Conservation (phyloP, 495 filamentous ascomycete species). For the Xylaria intraflava region DNA sequence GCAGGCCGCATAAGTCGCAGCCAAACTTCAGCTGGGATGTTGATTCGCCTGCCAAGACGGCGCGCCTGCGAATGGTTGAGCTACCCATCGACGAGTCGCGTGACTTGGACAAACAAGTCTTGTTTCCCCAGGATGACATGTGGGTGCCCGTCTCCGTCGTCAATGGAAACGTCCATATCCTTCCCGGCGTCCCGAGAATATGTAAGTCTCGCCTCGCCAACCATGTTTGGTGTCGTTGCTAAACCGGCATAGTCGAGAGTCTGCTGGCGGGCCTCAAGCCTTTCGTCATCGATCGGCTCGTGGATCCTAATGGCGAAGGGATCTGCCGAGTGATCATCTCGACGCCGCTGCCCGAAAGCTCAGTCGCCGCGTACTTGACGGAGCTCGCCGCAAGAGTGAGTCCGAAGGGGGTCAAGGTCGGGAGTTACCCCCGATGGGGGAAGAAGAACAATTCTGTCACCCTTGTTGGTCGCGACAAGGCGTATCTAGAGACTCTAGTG, state of each 20-base stretch:
- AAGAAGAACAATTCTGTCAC: slow-evolving; percentile 87
- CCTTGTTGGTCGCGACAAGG: slow-evolving; percentile 62
- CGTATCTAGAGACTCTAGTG: slow-evolving; percentile 44
- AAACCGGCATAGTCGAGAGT: slow-evolving; percentile 46
- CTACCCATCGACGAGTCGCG: slow-evolving; percentile 65
- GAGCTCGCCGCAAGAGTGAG: slow-evolving; percentile 65
- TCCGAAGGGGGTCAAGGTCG: slow-evolving; percentile 79
- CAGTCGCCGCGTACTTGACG: slow-evolving; percentile 74
- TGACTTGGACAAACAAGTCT: slow-evolving; percentile 54
- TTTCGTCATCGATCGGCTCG: slow-evolving; percentile 57
- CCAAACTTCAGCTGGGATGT: slow-evolving; percentile 79
- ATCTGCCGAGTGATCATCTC: slow-evolving; percentile 71
- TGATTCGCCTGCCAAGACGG: slow-evolving; percentile 67
- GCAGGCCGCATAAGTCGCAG: slow-evolving; percentile 62
- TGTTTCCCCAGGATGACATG: slow-evolving; percentile 72
- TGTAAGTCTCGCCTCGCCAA: slow-evolving; percentile 37
- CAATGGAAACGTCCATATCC: slow-evolving; percentile 87
- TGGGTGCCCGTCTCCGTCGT: slow-evolving; percentile 89
- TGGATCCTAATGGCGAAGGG: slow-evolving; percentile 73
- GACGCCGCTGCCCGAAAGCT: slow-evolving; percentile 80
- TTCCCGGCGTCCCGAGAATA: slow-evolving; percentile 81
- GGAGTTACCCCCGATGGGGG: slow-evolving; percentile 90
- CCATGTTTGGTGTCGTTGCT: not conserved
- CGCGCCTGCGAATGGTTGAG: slow-evolving; percentile 83
- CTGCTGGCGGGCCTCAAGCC: slow-evolving; percentile 73